Evolutionary conservation across 371 early-diverging fungal genomes (phyloP).

Genomic region (Smittium culicis): DNA sequence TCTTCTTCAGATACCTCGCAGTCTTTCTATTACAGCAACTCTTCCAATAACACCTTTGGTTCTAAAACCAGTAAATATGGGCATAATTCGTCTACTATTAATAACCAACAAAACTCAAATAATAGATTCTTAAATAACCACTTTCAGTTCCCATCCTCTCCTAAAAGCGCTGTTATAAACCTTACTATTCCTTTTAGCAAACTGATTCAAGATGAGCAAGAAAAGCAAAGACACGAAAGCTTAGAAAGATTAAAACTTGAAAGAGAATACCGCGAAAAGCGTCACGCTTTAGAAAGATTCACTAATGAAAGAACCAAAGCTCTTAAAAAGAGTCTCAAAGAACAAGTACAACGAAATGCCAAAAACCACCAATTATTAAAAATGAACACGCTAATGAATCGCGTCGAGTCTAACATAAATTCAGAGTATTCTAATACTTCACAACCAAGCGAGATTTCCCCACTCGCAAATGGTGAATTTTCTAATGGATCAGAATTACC

Average conservation of each 20-base stretch:
- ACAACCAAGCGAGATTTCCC: not conserved
- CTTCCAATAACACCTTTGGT: not conserved
- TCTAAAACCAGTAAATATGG: not conserved
- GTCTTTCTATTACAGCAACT: not conserved
- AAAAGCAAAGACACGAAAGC: conserved; percentile 50
- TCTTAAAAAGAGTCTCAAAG: conserved; percentile 45
- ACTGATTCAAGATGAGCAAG: conserved; percentile 46
- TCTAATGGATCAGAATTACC: not conserved
- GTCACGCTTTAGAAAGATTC: conserved; percentile 50
- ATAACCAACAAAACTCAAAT: not conserved
- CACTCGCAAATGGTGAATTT: not conserved
- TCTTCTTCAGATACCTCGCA: not conserved
- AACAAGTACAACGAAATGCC: conserved; percentile 39
- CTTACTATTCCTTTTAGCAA: conserved; percentile 34
- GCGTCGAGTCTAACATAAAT: conserved; percentile 15
- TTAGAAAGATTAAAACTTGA: conserved; percentile 57
- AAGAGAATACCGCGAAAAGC: conserved; percentile 47
- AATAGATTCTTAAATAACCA: not conserved
- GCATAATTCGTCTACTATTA: not conserved
- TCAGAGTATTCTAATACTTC: not conserved
- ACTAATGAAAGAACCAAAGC: conserved; percentile 51
- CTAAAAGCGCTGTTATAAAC: not conserved
- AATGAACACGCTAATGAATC: conserved; percentile 40
- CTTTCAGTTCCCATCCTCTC: not conserved
- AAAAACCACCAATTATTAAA: conserved; percentile 39